These are phyloP conservation scores for Coniochaeta ligniaria DNA, from an alignment of 2,329 filamentous ascomycete genomes.

Conservation along the genomic window DNA sequence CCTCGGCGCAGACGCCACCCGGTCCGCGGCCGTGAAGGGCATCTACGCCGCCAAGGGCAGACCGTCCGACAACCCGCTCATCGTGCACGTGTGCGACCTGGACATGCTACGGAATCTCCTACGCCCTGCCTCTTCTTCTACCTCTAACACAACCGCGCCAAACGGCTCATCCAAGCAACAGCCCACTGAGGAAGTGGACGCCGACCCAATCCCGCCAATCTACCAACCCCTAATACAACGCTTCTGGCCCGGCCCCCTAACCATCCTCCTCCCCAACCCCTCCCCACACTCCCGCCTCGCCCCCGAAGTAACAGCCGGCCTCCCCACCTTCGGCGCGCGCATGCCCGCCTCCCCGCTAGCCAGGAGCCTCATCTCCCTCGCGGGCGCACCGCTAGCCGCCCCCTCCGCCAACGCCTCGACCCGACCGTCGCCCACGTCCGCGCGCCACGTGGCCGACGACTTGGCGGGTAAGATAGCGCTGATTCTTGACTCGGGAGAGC, in stretches of 20 bases:
- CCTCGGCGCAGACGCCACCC: conserved; percentile 89
- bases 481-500: conserved; percentile 75
- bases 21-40: conserved; percentile 74
- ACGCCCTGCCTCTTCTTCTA: conserved; percentile 3
- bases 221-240: conserved; percentile 70
- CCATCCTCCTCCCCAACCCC: conserved; percentile 78
- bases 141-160: neutral
- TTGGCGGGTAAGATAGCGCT: conserved; percentile 73
- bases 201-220: conserved; percentile 56
- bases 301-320: conserved; percentile 83
- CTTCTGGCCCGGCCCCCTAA: conserved; percentile 95
- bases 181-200: neutral
- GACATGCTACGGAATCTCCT: conserved; percentile 65
- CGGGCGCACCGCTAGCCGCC: conserved; percentile 74
- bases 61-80: conserved; percentile 90
- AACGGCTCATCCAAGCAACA: neutral
- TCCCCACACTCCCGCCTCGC: conserved; percentile 57
- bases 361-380: conserved; percentile 73
- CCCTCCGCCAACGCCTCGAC: conserved; percentile 94
- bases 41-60: conserved; percentile 89
- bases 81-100: conserved; percentile 82
- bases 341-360: conserved; percentile 86
- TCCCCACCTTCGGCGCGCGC: conserved; percentile 79
- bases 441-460: conserved; percentile 83
- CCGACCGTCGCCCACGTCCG: conserved; percentile 83